These are phyloP conservation scores for Aspergillus amoenus DNA, from an alignment of 2,329 filamentous ascomycete genomes.

Conservation along the genomic window DNA sequence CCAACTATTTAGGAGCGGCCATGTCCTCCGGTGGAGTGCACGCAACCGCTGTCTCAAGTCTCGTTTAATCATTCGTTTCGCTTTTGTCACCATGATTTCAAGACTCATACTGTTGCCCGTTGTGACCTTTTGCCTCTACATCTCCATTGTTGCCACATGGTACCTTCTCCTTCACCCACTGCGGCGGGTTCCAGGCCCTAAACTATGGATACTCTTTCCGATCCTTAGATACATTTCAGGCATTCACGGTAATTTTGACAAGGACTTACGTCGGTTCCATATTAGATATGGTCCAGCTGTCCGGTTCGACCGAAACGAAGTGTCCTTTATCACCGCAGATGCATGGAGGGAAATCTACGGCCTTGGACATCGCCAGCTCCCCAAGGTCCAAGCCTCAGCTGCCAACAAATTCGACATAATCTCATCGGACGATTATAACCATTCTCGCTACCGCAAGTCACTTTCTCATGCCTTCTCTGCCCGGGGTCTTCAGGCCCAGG, in stretches of 20 bases:
- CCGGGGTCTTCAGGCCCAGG: conserved; percentile 33
- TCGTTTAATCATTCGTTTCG: not conserved
- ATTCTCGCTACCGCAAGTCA: conserved; percentile 32
- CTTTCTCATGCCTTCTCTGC: conserved; percentile 39
- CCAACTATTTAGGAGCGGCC: not conserved
- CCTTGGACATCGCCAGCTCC: not conserved
- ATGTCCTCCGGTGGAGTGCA: not conserved
- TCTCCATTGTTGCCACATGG: not conserved
- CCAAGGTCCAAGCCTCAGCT: not conserved
- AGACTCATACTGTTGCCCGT: not conserved
- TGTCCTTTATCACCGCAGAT: conserved; percentile 34
- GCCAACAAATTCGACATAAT: not conserved
- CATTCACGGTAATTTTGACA: not conserved
- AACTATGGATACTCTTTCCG: not conserved
- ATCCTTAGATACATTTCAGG: conserved; percentile 5
- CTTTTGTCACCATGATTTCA: not conserved
- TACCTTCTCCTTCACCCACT: conserved; percentile 10
- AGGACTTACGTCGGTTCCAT: conserved; percentile 23
- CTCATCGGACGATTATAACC: conserved; percentile 20
- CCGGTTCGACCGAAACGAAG: conserved; percentile 41
- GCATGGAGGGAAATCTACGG: conserved; percentile 34
- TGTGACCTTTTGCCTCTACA: not conserved
- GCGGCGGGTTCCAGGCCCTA: conserved; percentile 4
- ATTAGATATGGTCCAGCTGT: conserved; percentile 33
- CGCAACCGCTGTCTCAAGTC: not conserved